A percentile compares a stretch with the other conserved stretches of the same genome.
Evolutionary conservation across 2,329 filamentous ascomycete genomes (phyloP).

Genomic region (Dactylellina drechsleri): DNA sequence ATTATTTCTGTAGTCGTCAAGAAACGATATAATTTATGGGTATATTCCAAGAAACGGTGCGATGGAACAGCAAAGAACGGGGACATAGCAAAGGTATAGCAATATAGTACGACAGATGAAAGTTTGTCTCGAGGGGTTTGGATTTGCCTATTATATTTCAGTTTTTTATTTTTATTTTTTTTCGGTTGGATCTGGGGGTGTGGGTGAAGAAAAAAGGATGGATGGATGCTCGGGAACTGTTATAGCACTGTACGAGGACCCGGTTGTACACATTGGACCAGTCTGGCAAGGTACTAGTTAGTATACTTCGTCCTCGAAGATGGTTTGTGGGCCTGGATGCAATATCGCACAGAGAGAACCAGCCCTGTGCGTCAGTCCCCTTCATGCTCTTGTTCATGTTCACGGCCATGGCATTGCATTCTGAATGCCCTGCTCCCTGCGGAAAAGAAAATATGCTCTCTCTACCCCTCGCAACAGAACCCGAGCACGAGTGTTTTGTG

Average conservation of each 20-base stretch:
- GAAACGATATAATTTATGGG: too few relatives aligned
- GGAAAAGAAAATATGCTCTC: constrained; percentile 51
- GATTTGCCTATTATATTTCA: constrained; percentile 25
- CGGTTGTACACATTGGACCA: too few relatives aligned
- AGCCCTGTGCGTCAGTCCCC: constrained; percentile 38
- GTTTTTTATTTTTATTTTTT: constrained; percentile 25
- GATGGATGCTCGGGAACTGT: constrained; percentile 51
- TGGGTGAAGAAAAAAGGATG: constrained; percentile 24
- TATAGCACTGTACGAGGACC: constrained; percentile 29
- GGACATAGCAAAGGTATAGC: too few relatives aligned
- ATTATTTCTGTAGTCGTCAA: too few relatives aligned
- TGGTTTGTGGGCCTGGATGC: constrained; percentile 44
- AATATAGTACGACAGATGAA: background rate
- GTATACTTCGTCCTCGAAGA: background rate
- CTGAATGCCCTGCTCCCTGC: constrained; percentile 7
- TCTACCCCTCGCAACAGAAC: constrained; percentile 25
- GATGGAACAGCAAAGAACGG: too few relatives aligned
- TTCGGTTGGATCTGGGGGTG: too few relatives aligned
- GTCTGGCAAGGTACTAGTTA: constrained; percentile 14
- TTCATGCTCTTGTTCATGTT: constrained; percentile 2
- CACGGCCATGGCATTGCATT: background rate
- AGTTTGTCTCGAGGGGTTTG: constrained; percentile 36
- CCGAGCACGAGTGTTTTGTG: constrained; percentile 40
- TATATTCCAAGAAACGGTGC: too few relatives aligned
- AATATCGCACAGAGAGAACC: constrained; percentile 9